phyloP scores from a whole-genome alignment of 1,284 basidiomycete species.

The Cryptococcus sp. region DNA sequence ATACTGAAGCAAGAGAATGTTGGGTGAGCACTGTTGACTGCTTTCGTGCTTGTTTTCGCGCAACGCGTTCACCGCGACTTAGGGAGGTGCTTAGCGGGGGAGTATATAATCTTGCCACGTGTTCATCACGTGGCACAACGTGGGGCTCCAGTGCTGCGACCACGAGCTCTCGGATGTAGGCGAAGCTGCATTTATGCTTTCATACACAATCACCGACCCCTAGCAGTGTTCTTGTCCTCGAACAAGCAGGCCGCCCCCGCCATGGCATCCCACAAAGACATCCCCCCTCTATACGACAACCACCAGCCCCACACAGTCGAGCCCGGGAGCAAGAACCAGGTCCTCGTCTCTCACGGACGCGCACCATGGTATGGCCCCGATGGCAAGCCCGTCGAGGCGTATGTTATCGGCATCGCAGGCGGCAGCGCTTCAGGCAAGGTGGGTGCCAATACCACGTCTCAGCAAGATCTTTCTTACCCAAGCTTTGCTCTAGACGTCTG shows the following conservation, averaged over 20 bases:
- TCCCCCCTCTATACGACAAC: not conserved
- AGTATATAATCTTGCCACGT: too few species aligned
- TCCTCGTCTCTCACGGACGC: slow-evolving; percentile 72
- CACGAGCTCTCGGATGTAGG: too few species aligned
- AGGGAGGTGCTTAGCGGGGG: too few species aligned
- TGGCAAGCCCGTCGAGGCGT: slow-evolving; percentile 66
- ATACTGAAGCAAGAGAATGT: not conserved
- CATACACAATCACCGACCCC: too few species aligned
- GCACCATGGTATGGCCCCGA: slow-evolving; percentile 61
- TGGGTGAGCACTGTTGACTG: not conserved
- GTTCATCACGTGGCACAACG: too few species aligned
- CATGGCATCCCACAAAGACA: not conserved
- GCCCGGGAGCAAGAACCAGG: slow-evolving; percentile 63
- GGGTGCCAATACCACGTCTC: slow-evolving; percentile 23
- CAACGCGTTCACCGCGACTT: too few species aligned
- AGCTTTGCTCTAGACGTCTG: slow-evolving; percentile 65
- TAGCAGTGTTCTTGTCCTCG: too few species aligned
- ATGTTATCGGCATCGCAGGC: slow-evolving; percentile 90
- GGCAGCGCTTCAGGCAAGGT: slow-evolving; percentile 94
- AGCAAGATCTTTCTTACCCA: not conserved
- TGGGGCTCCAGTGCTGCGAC: too few species aligned
- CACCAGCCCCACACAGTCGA: not conserved
- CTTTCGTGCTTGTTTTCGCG: not conserved
- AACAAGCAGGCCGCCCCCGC: not conserved
- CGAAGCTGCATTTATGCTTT: too few species aligned